Base-by-base conservation (phyloP, 306 rosid genomes). In the Vigna trinervia region DNA sequence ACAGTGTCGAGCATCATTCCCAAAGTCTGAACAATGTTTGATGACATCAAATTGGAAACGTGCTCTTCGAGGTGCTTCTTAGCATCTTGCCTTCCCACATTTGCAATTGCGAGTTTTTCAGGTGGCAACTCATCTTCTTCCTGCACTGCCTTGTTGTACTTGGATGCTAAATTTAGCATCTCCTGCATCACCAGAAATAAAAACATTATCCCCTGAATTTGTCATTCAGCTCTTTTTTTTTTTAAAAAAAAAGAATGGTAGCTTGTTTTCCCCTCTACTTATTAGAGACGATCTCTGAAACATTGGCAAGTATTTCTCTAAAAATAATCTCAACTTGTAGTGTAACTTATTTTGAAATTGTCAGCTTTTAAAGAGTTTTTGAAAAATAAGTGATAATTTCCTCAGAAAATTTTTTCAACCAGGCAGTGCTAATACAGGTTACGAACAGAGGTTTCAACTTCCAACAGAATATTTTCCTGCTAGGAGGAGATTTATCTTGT, bases 1-100 rank as follows among this genome's bases (percentile, higher is more conserved):
- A 94, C 98, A 0, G 98, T 87, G 75, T 94, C 96, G 4, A 94
- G 94, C 98, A 94, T 94, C 62, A 92, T 90, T 64, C 98, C 98
- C 85, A 92, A 75, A 45, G 98, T 92, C 80, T 94, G 98, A 51
- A 94, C 87, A 36, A 94, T 92, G 91, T 94, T 94, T 2, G 96
- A 87, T 15, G 98, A 94, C 98, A 94, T 94, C 86, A 94, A 83
- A 81, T 90, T 90, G 84, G 98, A 92, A 76, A 92, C 85, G 36
- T 94, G 98, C 76, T 94, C 98, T 82, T 94, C 96, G 14, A 94
- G 93, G 83, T 94, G 98, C 88, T 94, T 94, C 87, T 94, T 94
- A 3, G 97, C 97, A 79, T 94, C 98, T 80, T 91, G 86, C 76
- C 86, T 82, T 6, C 86, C 86, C 43, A 82, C 86, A 1, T 78